Percentiles rank a stretch among this genome's conserved stretches.
Evolutionary conservation across 805 yeast species (phyloP).

Genomic region (Cyberlindnera galapagoensis): DNA sequence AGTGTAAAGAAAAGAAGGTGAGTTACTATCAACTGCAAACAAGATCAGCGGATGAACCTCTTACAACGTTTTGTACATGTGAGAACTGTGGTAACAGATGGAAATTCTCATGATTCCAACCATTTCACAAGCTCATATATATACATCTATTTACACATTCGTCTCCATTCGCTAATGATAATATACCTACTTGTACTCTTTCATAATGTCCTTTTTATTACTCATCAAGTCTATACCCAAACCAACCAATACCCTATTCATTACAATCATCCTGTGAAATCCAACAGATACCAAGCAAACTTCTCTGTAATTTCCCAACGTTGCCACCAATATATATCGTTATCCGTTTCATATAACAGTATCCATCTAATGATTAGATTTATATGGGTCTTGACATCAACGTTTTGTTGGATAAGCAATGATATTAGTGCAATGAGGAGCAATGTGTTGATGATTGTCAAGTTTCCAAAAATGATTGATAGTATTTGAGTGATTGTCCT

Average conservation of each 20-base stretch:
- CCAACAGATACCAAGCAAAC: slow-evolving; percentile 15
- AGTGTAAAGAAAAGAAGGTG: slow-evolving; percentile 95
- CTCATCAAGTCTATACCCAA: too few relatives aligned
- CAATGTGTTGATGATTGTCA: slow-evolving; percentile 8
- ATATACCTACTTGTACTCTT: too few relatives aligned
- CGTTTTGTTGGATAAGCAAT: slow-evolving; percentile 2
- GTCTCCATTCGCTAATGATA: too few relatives aligned
- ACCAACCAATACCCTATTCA: too few relatives aligned
- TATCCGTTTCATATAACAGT: slow-evolving; percentile 8
- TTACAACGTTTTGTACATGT: slow-evolving; percentile 97
- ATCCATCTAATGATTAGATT: slow-evolving; percentile 1
- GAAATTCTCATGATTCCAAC: slow-evolving; percentile 86
- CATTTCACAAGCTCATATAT: too few relatives aligned
- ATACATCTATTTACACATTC: too few relatives aligned
- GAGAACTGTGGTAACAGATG: slow-evolving; percentile 97
- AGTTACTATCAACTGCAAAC: slow-evolving; percentile 98
- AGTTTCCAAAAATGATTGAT: too few relatives aligned
- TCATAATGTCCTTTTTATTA: too few relatives aligned
- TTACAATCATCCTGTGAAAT: slow-evolving; percentile 7
- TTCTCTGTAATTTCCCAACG: slow-evolving; percentile 9
- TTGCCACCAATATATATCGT: slow-evolving; percentile 22
- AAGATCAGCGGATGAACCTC: slow-evolving; percentile 97
- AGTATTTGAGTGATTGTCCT: too few relatives aligned
- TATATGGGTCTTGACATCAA: slow-evolving; percentile 2
- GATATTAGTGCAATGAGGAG: slow-evolving; percentile 6